phyloP scores from a whole-genome alignment of 257 asterid genomes.

The Solanum peruvianum region DNA sequence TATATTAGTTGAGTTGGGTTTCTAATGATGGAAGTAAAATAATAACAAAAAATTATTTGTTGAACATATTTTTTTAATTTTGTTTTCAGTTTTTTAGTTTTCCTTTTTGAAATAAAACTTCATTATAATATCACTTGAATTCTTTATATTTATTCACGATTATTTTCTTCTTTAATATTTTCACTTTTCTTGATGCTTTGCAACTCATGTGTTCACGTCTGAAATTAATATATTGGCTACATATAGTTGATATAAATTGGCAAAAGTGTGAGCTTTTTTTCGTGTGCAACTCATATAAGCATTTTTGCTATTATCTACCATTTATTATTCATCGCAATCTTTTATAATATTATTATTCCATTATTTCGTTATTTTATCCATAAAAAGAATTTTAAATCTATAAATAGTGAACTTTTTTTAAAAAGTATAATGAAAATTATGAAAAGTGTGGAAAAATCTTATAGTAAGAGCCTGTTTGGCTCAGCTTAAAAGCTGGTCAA shows the following conservation, averaged over 20 bases:
- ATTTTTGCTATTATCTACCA: not conserved
- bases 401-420: not conserved
- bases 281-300: not conserved
- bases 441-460: not conserved
- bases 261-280: not conserved
- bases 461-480: too few relatives aligned
- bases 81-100: too few relatives aligned
- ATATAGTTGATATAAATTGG: not conserved
- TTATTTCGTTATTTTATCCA: not conserved
- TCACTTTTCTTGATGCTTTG: not conserved
- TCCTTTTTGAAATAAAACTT: not conserved
- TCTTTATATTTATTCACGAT: not conserved
- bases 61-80: not conserved
- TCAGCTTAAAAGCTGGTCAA: too few relatives aligned
- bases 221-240: not conserved
- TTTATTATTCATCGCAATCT: not conserved
- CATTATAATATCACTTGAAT: not conserved
- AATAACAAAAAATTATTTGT: not conserved
- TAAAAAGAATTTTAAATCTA: too few relatives aligned
- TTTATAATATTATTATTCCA: too few relatives aligned
- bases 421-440: not conserved
- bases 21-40: not conserved
- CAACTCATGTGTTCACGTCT: not conserved
- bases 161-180: not conserved
- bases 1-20: not conserved